Evolutionary conservation across 179 eudicot species (phyloP), one percentile per base, ranked within the genome.

Genomic region (Vitellaria paradoxa): DNA sequence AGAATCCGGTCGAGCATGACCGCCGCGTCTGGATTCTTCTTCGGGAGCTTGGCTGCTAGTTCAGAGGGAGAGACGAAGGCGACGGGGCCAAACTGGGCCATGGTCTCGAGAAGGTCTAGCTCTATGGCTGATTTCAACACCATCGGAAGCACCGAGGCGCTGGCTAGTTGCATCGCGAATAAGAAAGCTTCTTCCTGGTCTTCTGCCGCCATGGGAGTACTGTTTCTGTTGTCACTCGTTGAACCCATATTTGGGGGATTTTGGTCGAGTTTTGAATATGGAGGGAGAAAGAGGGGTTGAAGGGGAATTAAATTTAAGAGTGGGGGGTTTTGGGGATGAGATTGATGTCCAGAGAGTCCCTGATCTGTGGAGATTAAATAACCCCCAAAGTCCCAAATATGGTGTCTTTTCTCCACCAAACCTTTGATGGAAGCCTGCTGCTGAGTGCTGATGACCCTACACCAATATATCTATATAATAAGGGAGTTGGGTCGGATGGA

Each of bases 131-230:
- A 63, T 70, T 85, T 88, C 42, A 88, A 62, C 8, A 85, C 86
- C 91, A 88, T 88, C 49, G 91, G 91, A 2, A 88, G 87, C 1
- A 86, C 91, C 0, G 88, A 88, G 17, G 88, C 87, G 70, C 85
- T 83, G 15, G 88, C 88, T 20, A 88, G 75, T 67, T 86, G 88
- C 87, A 88, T 88, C 45, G 91, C 89, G 52, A 86, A 85, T 18
- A 85, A 37, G 70, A 49, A 81, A 0, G 83, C 78, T 74, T 86
- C 84, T 61, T 80, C 83, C 1, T 72, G 77, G 21, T 60, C 65
- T 4, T 79, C 84, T 1, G 3, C 64, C 1, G 45, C 37, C 37
- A 30, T 30, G 37, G 37, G 37, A 30, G 37, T 46, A 5, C 49
- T 20, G 20, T 13, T 75, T 13, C 49, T 30, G 52, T 3, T 49